Conservation (phyloP, 2,329 filamentous ascomycete genomes). For the Dissoconium aciculare region DNA sequence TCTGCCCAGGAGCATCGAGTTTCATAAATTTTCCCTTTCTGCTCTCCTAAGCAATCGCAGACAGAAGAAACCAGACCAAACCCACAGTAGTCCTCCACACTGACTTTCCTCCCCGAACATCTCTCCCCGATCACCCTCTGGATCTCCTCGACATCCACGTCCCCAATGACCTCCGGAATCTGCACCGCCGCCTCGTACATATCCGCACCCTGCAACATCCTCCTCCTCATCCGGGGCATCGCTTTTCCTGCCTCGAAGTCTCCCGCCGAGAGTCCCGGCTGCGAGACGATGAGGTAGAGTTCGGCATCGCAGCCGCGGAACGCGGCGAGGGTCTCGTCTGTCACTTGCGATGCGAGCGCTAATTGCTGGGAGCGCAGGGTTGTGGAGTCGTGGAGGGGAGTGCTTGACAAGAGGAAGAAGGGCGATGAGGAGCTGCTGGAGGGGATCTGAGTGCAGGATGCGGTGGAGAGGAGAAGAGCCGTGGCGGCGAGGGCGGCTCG, state of each 20-base stretch:
- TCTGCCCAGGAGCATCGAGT: too few species aligned
- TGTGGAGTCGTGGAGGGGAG: conserved; percentile 29
- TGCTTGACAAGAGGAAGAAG: conserved; percentile 75
- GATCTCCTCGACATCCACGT: conserved; percentile 32
- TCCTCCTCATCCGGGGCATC: conserved; percentile 37
- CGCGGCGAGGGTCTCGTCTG: conserved; percentile 25
- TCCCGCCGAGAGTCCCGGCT: conserved; percentile 55
- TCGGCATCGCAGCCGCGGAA: conserved; percentile 30
- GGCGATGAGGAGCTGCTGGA: conserved; percentile 75
- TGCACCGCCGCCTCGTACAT: conserved; percentile 26
- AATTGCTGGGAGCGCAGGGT: conserved; percentile 15
- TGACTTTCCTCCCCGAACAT: conserved; percentile 23
- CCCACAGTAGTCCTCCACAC: conserved; percentile 5
- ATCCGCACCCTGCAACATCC: conserved; percentile 31
- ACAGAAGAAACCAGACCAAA: too few species aligned
- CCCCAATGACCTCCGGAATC: conserved; percentile 39
- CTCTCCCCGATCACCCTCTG: conserved; percentile 32
- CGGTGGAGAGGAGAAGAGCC: too few species aligned
- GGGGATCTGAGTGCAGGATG: too few species aligned
- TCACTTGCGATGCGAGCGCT: conserved; percentile 15
- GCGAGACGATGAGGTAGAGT: conserved; percentile 60
- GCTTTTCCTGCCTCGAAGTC: conserved; percentile 42
- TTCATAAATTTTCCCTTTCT: too few species aligned
- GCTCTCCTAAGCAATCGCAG: too few species aligned
- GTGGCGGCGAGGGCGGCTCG: too few species aligned